Evolutionary conservation across 169 alveolate species (phyloP).

Genomic region (Sarcocystis neurona): DNA sequence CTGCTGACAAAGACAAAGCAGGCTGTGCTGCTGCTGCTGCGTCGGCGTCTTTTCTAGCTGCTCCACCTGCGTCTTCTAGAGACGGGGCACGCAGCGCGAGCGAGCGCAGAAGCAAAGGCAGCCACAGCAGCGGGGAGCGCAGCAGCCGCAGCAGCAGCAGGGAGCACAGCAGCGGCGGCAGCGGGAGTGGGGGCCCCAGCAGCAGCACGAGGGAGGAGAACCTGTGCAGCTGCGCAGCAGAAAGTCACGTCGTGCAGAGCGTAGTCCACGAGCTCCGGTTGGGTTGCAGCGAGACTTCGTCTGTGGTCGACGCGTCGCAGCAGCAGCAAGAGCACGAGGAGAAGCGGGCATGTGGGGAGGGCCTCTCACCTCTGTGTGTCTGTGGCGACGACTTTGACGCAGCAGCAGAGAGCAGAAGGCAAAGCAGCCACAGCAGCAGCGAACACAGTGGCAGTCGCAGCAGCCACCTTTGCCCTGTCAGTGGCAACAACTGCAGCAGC

Average conservation of each 20-base stretch:
- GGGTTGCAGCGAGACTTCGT: background rate
- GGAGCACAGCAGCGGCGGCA: background rate
- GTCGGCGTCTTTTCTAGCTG: no score
- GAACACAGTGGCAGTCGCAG: background rate
- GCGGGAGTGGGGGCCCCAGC: background rate
- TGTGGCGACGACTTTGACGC: no score
- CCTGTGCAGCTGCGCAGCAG: background rate
- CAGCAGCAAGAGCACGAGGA: no score
- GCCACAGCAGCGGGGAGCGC: background rate
- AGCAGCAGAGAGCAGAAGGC: background rate
- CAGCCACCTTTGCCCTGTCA: no score
- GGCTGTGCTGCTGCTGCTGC: no score
- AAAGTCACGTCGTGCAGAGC: background rate
- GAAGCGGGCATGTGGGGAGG: no score
- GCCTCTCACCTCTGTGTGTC: no score
- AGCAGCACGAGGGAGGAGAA: background rate
- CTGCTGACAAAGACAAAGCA: no score
- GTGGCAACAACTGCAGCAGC: no score
- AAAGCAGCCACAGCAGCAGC: background rate
- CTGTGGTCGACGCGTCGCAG: no score
- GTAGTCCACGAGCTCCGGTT: background rate
- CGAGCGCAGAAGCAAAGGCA: background rate
- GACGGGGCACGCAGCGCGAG: no score
- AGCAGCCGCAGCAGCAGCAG: background rate
- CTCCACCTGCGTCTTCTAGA: no score